Percentiles rank a stretch among this genome's conserved stretches.
Evolutionary conservation across 495 filamentous ascomycete genomes (phyloP).

Genomic region (Schizothecium vesticola): DNA sequence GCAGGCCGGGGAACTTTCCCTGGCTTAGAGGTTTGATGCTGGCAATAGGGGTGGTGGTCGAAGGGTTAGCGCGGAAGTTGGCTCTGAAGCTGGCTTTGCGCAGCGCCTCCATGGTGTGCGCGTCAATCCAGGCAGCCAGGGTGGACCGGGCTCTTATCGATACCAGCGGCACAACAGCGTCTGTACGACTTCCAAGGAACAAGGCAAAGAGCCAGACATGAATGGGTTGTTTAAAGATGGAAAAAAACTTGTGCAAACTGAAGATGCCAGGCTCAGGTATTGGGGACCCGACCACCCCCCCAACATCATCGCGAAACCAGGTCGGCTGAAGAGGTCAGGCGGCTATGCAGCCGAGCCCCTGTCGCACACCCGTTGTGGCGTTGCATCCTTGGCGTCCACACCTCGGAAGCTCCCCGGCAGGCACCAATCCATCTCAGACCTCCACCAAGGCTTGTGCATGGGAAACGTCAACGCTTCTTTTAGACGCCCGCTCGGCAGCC

Average conservation of each 20-base stretch:
- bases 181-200: background rate
- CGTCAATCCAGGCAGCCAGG: no score
- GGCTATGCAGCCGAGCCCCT: background rate
- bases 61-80: background rate
- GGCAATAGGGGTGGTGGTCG: background rate
- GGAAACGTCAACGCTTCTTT: background rate
- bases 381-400: background rate
- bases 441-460: no score
- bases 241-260: background rate
- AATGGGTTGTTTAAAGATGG: background rate
- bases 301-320: background rate
- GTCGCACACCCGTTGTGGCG: background rate
- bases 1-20: slow-evolving; percentile 12
- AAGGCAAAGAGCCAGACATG: background rate
- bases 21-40: background rate
- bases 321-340: background rate
- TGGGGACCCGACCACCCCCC: background rate
- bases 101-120: no score
- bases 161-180: background rate
- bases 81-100: background rate
- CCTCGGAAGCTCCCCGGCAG: background rate
- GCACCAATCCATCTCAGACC: background rate
- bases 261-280: background rate
- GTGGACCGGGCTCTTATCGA: no score
- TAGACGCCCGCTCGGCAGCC: background rate